Evolutionary conservation across 805 yeast species (phyloP).

Genomic region (Torulaspora indica): DNA sequence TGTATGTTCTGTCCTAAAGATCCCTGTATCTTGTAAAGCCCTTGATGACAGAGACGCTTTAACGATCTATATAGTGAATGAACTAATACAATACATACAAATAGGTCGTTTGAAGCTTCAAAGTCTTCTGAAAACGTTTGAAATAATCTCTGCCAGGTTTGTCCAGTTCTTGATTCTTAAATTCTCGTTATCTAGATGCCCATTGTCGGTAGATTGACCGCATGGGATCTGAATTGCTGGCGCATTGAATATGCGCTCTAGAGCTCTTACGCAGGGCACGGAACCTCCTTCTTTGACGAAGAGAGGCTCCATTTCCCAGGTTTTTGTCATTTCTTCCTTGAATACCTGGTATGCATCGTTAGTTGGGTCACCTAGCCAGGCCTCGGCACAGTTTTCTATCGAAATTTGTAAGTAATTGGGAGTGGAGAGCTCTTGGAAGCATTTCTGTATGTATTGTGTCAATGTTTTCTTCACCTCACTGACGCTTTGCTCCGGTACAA

Average conservation of each 20-base stretch:
- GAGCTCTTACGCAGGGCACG: slow-evolving; percentile 79
- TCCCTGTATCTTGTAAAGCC: background rate
- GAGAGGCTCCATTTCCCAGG: slow-evolving; percentile 80
- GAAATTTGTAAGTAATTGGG: slow-evolving; percentile 57
- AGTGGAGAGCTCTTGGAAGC: slow-evolving; percentile 50
- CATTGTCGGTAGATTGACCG: slow-evolving; percentile 92
- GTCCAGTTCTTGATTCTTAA: slow-evolving; percentile 72
- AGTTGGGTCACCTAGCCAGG: slow-evolving; percentile 88
- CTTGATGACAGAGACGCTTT: background rate
- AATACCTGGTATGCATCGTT: slow-evolving; percentile 70
- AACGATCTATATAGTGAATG: background rate
- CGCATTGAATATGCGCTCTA: slow-evolving; percentile 78
- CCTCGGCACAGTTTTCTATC: slow-evolving; percentile 82
- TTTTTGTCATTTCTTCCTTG: slow-evolving; percentile 52
- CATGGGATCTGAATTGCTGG: slow-evolving; percentile 95
- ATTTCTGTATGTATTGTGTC: slow-evolving; percentile 41
- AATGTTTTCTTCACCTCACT: slow-evolving; percentile 51
- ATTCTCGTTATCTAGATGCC: slow-evolving; percentile 86
- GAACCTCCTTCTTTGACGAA: slow-evolving; percentile 96
- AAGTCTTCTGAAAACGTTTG: slow-evolving; percentile 47
- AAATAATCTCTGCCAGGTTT: slow-evolving; percentile 62
- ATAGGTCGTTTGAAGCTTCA: slow-evolving; percentile 6
- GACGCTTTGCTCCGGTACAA: slow-evolving; percentile 84
- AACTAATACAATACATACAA: background rate
- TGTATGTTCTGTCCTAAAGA: background rate